A percentile compares a stretch with the other conserved stretches of the same genome.
These are phyloP conservation scores for Amylocarpus encephaloides DNA, from an alignment of 2,329 filamentous ascomycete genomes.

Conservation along the genomic window DNA sequence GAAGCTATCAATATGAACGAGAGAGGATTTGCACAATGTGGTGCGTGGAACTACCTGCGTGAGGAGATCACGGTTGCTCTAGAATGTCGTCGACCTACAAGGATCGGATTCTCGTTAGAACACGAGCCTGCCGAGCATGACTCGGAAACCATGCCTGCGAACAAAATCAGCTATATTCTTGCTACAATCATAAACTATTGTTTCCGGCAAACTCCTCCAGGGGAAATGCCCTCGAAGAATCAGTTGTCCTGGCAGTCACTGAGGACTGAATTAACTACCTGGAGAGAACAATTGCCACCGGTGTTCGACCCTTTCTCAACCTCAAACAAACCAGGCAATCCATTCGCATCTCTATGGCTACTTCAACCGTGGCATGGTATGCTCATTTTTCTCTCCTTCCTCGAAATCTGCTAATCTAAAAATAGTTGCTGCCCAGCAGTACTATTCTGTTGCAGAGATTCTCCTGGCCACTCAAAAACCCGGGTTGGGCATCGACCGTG, in stretches of 20 bases:
- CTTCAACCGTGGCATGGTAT: constrained; percentile 40
- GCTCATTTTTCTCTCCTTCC: not conserved
- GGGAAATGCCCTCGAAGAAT: constrained; percentile 33
- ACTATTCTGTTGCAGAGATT: constrained; percentile 33
- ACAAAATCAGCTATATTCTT: constrained; percentile 38
- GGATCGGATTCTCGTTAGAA: constrained; percentile 28
- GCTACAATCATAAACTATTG: constrained; percentile 31
- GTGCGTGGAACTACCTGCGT: constrained; percentile 46
- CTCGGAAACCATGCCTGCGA: constrained; percentile 34
- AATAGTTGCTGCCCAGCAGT: constrained; percentile 39
- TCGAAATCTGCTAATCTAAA: not conserved
- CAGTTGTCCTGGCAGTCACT: constrained; percentile 20
- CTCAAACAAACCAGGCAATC: constrained; percentile 11
- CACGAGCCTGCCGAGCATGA: constrained; percentile 35
- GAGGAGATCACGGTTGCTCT: constrained; percentile 50
- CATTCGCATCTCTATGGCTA: constrained; percentile 37
- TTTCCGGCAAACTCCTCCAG: no score
- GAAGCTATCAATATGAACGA: constrained; percentile 3
- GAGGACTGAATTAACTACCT: constrained; percentile 18
- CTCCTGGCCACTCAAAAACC: constrained; percentile 10
- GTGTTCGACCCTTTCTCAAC: constrained; percentile 33
- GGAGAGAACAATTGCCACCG: constrained; percentile 31
- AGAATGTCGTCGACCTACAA: constrained; percentile 6
- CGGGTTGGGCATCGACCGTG: no score
- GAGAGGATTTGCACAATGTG: constrained; percentile 33